Evolutionary conservation across 2,329 filamentous ascomycete species (phyloP).

Genomic region (Neurospora sp.): DNA sequence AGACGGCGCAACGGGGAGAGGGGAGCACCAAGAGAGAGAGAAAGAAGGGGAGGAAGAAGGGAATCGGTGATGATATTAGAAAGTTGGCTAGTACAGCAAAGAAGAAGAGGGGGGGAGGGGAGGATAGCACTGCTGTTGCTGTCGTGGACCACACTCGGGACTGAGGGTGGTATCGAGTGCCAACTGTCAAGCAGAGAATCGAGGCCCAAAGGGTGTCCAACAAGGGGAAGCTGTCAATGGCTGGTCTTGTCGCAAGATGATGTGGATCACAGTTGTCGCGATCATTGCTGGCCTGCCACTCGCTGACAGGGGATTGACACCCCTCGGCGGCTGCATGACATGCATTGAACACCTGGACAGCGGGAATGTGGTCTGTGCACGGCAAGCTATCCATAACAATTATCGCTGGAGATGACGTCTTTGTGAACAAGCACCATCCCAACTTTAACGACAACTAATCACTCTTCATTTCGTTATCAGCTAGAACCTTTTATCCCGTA

Average conservation of each 20-base stretch:
- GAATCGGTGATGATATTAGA: not conserved
- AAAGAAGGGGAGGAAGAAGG: not conserved
- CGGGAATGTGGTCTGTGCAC: not conserved
- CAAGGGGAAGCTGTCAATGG: conserved; percentile 2
- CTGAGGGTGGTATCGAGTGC: not conserved
- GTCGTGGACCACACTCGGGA: not conserved
- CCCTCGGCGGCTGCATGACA: not conserved
- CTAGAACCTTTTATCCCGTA: not conserved
- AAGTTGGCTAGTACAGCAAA: not conserved
- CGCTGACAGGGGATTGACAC: not conserved
- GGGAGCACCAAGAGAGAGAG: not conserved
- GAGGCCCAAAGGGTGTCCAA: not conserved
- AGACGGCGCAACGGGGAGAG: not conserved
- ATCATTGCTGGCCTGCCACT: not conserved
- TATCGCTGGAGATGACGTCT: not conserved
- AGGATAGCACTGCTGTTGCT: not conserved
- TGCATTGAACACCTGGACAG: not conserved
- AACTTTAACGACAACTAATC: not conserved
- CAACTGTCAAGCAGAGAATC: not conserved
- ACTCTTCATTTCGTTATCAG: not conserved
- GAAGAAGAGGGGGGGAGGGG: not conserved
- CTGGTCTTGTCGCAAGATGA: not conserved
- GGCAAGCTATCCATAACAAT: not conserved
- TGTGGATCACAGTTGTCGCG: not conserved
- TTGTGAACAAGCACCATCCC: not conserved